Base-by-base conservation (phyloP, 495 filamentous ascomycete species). In the Hypoxylon fragiforme region DNA sequence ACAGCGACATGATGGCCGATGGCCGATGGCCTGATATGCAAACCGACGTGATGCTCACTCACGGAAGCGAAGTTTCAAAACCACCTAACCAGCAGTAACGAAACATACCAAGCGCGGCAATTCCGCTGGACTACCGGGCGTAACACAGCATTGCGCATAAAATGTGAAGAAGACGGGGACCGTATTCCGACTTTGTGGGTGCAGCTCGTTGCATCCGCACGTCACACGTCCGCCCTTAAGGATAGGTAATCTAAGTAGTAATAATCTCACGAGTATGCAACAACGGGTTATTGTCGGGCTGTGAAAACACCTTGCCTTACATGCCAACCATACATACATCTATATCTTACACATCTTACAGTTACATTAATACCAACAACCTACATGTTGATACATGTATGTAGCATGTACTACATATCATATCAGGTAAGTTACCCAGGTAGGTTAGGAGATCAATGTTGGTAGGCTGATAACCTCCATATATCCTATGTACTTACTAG, bases 31-130 rank as follows among this genome's bases (percentile, higher is more conserved):
- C 47, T 18, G 52, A 26, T 49, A 52, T 52, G 52, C 47, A 53
- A 44, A 40, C n/a, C 39, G 39, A 31, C 38, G 55, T 48, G 43
- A 48, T 48, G 37, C 28, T 44, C 6, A 31, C 22, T 28, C 6
- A 31, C 22, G 12, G 36, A 56, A 51, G 47, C 35, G 19, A 54
- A 24, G 37, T 49, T 62, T 62, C 52, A 26, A 52, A 48, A 53
- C 50, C 35, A 60, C n/a, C n/a, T n/a, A n/a, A n/a, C 40, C 57
- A 50, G 57, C 57, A 54, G 43, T 34, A 47, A 49, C 52, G 44
- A 53, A 57, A 57, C 48, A 56, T 52, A 53, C 52, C 52, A 51
- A 44, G 58, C 58, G 58, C 58, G 58, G 58, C 52, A 62, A 56
- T 56, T 55, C 52, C 58, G 52, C 42, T 38, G 44, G 47, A 53